phyloP scores from a whole-genome alignment of 129 eudicot species.

The Heracleum sosnowskyi region DNA sequence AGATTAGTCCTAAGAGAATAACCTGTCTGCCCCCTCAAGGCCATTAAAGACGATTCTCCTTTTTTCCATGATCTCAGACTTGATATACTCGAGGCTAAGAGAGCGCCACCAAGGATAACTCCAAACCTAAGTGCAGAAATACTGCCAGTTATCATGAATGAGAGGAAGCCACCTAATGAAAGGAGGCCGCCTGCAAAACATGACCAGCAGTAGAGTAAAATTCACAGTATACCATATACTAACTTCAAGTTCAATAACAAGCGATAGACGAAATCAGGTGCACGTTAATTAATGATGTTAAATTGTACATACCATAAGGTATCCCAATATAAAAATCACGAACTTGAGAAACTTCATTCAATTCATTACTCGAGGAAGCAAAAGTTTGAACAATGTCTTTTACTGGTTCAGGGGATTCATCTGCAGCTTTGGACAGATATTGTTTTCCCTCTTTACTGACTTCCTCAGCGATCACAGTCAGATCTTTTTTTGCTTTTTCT shows the following conservation, averaged over 20 bases:
- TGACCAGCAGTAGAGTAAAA: constrained; percentile 4
- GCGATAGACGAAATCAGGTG: neutral
- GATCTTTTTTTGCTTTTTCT: constrained; percentile 77
- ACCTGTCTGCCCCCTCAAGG: constrained; percentile 95
- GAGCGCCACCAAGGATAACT: constrained; percentile 85
- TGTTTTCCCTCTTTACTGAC: constrained; percentile 68
- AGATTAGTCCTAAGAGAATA: constrained; percentile 12
- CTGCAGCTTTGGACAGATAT: constrained; percentile 74
- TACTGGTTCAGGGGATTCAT: constrained; percentile 80
- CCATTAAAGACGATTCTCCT: constrained; percentile 47
- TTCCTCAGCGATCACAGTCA: constrained; percentile 60
- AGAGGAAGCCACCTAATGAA: constrained; percentile 65
- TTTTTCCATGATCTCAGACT: constrained; percentile 88
- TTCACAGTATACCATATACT: neutral
- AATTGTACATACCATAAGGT: constrained; percentile 64
- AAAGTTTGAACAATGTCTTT: constrained; percentile 90
- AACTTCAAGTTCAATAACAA: neutral
- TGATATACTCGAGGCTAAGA: constrained; percentile 68
- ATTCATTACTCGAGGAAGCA: constrained; percentile 57
- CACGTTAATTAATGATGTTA: neutral
- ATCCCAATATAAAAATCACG: constrained; percentile 85
- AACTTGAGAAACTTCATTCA: constrained; percentile 61
- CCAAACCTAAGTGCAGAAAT: constrained; percentile 84
- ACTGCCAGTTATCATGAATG: constrained; percentile 91
- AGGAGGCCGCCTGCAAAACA: constrained; percentile 64